Base-by-base conservation (phyloP, 1,284 basidiomycete species). In the Trichosporon faecale region DNA sequence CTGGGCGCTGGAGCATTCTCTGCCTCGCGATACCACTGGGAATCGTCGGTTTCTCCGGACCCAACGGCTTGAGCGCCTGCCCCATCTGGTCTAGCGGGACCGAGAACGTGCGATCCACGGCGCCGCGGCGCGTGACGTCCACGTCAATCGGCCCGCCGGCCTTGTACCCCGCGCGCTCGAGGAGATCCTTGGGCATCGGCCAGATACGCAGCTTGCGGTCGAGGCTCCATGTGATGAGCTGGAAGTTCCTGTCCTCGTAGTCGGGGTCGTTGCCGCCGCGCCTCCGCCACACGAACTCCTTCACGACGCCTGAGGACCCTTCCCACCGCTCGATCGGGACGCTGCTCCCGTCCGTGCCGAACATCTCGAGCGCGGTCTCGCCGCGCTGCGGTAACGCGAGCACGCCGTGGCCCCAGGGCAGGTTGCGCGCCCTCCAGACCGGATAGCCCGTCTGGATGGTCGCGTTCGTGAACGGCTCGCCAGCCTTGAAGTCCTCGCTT, bases 201-300 rank as follows among this genome's bases (percentile, higher is more conserved):
- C 95, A 98, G 75, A 98, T 91, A 9, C 94, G 86, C 40, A 99
- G 84, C 0, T 92, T 96, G 57, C 94, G 89, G 79, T 98, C 97
- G 81, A 95, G 96, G 1, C 93, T 93, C 96, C 95, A 98, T 0
- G 95, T 98, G 65, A 99, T 93, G 2, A 99, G 87, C 80, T 97
- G 95, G 81, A 94, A 95, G 70, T 92, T 90, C 9, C 89, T 87
- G 78, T 89, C 88, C 69, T 90, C 89, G 87, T 76, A 70, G n/a
- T 33, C 40, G 11, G 75, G 68, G 79, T 86, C 83, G 12, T 83
- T 76, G 0, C 85, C 85, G 60, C 88, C 88, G 65, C 85, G 79
- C 0, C 88, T 89, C 70, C 97, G 86, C 95, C 97, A 98, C 1
- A 99, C 95, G 78, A 97, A 99, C 83, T 99, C 96, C 77, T 98